Evolutionary conservation across 257 asterid genomes (phyloP).

Genomic region (Echium plantagineum): DNA sequence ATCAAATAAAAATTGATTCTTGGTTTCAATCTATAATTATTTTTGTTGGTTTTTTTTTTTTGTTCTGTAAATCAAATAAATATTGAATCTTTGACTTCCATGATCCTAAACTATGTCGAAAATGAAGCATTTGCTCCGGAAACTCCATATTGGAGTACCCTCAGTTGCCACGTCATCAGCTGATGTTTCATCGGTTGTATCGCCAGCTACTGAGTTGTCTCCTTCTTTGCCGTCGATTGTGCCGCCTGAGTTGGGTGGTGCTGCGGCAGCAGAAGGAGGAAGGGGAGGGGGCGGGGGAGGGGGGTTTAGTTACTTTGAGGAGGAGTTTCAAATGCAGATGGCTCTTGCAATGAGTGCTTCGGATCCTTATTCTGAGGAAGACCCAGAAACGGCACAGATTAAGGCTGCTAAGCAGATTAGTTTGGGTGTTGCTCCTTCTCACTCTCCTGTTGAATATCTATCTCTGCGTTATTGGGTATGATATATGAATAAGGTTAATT

Average conservation of each 20-base stretch:
- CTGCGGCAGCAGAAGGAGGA: too few relatives aligned
- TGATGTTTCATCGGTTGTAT: too few relatives aligned
- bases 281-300: background rate
- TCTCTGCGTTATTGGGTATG: slow-evolving; percentile 71
- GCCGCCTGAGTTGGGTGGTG: background rate
- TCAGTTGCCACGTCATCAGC: background rate
- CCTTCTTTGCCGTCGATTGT: background rate
- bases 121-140: slow-evolving; percentile 69
- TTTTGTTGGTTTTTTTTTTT: too few relatives aligned
- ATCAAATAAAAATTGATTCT: too few relatives aligned
- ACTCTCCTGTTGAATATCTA: slow-evolving; percentile 36
- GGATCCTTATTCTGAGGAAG: slow-evolving; percentile 44
- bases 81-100: background rate
- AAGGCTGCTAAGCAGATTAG: slow-evolving; percentile 69
- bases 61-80: too few relatives aligned
- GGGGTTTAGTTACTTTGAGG: slow-evolving; percentile 56
- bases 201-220: background rate
- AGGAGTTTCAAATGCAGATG: slow-evolving; percentile 74
- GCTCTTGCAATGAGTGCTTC: slow-evolving; percentile 79
- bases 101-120: slow-evolving; percentile 36
- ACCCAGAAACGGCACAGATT: slow-evolving; percentile 65
- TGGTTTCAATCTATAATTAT: too few relatives aligned
- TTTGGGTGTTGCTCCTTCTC: slow-evolving; percentile 52
- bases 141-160: slow-evolving; percentile 59
- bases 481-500: too few relatives aligned